A percentile compares a stretch with the other conserved stretches of the same genome.
phyloP scores from a whole-genome alignment of 768 basidiomycete genomes.

The Leucocoprinus leucothites region DNA sequence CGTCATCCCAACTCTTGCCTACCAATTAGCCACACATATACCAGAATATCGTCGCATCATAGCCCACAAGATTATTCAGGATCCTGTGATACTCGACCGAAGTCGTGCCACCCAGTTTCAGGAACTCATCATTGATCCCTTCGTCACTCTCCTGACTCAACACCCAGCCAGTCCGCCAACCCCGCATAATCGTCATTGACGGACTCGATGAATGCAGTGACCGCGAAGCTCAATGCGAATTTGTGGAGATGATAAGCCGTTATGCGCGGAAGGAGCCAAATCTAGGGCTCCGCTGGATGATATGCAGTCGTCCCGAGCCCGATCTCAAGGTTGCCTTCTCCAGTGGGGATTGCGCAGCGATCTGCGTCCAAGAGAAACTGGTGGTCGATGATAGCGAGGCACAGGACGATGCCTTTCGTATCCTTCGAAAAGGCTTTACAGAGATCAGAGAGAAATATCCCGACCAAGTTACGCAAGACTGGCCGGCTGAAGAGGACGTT shows the following conservation, averaged over 20 bases:
- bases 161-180: no score
- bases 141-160: background rate
- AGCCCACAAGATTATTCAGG: background rate
- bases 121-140: background rate
- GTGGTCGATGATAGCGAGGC: background rate
- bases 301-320: background rate
- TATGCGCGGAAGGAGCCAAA: background rate
- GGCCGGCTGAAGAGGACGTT: background rate
- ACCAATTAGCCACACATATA: background rate
- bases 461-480: background rate
- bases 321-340: background rate
- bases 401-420: background rate
- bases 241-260: background rate
- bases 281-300: no score
- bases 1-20: background rate
- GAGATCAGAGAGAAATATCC: background rate
- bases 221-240: background rate
- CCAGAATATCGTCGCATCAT: background rate
- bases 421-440: background rate
- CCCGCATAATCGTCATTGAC: background rate
- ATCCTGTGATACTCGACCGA: background rate
- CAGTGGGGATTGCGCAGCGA: background rate
- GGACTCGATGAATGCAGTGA: background rate
- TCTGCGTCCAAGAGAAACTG: background rate
- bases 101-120: background rate